Percentiles rank a stretch among this genome's conserved stretches.
These are phyloP conservation scores for Pleoardoris graminearum DNA, from an alignment of 2,329 filamentous ascomycete genomes.

Conservation along the genomic window DNA sequence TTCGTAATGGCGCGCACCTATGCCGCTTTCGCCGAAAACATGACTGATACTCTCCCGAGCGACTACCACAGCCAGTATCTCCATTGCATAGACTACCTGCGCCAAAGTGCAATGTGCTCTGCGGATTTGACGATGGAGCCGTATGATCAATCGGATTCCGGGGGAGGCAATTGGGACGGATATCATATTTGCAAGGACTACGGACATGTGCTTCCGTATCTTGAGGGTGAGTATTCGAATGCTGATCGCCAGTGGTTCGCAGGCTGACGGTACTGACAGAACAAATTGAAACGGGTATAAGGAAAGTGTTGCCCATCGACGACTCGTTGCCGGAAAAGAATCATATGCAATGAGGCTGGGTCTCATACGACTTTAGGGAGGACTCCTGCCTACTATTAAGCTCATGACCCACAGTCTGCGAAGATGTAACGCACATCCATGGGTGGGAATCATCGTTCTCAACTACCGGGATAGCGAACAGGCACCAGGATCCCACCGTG, in stretches of 20 bases:
- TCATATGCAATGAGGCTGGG: too few species aligned
- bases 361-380: too few species aligned
- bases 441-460: not conserved
- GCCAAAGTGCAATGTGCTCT: conserved; percentile 20
- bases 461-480: too few species aligned
- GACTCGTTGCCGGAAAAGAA: not conserved
- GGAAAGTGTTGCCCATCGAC: conserved; percentile 14
- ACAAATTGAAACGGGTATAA: conserved; percentile 9
- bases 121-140: conserved; percentile 18
- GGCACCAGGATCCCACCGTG: not conserved
- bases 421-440: too few species aligned
- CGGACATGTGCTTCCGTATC: conserved; percentile 13
- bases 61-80: conserved; percentile 17
- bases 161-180: conserved; percentile 15
- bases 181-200: conserved; percentile 19
- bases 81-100: conserved; percentile 20
- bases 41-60: conserved; percentile 2
- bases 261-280: conserved; percentile 1
- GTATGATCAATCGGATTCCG: conserved; percentile 10
- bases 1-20: conserved; percentile 17
- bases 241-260: not conserved
- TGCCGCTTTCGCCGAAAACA: conserved; percentile 6
- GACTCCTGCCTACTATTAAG: too few species aligned
- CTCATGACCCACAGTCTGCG: too few species aligned
- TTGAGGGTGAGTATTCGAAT: conserved; percentile 11